Evolutionary conservation across 2,329 filamentous ascomycete species (phyloP).

Genomic region (Macrophomina pseudophaseolina): DNA sequence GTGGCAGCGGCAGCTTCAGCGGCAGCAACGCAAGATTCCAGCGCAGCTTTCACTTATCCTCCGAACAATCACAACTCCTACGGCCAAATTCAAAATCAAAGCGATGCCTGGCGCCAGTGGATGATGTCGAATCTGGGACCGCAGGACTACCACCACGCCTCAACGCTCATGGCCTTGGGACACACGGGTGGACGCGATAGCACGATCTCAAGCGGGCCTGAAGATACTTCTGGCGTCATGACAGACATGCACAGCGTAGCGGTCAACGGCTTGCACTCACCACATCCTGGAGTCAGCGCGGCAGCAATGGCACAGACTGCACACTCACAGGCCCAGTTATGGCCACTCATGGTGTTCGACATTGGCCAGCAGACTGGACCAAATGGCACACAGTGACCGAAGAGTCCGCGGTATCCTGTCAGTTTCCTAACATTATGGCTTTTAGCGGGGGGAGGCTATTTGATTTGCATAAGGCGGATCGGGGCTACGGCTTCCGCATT

Average conservation of each 20-base stretch:
- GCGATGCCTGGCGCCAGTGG: constrained; percentile 44
- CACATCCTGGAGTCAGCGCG: constrained; percentile 25
- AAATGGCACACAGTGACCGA: neutral
- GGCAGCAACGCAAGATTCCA: constrained; percentile 32
- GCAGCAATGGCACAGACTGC: constrained; percentile 26
- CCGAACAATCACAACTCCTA: constrained; percentile 27
- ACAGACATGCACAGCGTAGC: constrained; percentile 23
- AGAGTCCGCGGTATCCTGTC: neutral
- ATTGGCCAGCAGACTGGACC: constrained; percentile 23
- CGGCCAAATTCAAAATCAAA: constrained; percentile 34
- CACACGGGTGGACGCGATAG: constrained; percentile 16
- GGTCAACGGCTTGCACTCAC: constrained; percentile 10
- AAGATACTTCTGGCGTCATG: constrained; percentile 3
- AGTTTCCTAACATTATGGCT: neutral
- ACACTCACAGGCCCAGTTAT: constrained; percentile 24
- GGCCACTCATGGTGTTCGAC: constrained; percentile 28
- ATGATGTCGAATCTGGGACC: constrained; percentile 37
- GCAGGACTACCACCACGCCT: constrained; percentile 40
- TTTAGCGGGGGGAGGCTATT: neutral
- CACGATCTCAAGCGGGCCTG: constrained; percentile 7
- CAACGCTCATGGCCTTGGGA: constrained; percentile 43
- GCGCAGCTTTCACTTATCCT: constrained; percentile 36
- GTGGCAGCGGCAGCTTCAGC: constrained; percentile 33
- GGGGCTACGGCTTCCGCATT: constrained; percentile 1
- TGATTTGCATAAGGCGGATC: constrained; percentile 3